A percentile compares a stretch with the other conserved stretches of the same genome.
These are phyloP conservation scores for Amanita brunnescens DNA, from an alignment of 768 basidiomycete genomes.

Conservation along the genomic window DNA sequence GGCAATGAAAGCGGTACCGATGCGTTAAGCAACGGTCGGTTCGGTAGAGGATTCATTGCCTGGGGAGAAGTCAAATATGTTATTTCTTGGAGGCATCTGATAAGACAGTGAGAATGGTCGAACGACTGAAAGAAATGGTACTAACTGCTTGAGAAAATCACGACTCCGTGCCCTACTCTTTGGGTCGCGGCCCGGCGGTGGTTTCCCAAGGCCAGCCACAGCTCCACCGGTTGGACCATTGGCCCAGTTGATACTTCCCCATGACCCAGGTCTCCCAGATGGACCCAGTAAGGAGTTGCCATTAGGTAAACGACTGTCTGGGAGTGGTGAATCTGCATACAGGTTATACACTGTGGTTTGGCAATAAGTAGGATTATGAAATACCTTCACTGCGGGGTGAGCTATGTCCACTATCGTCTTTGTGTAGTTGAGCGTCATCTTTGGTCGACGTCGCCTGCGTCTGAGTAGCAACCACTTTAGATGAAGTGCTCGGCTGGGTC, in stretches of 20 bases:
- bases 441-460: constrained; percentile 45
- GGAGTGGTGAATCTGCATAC: constrained; percentile 60
- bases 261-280: constrained; percentile 45
- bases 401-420: constrained; percentile 72
- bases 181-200: constrained; percentile 81
- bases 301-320: constrained; percentile 59
- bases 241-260: constrained; percentile 42
- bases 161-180: constrained; percentile 90
- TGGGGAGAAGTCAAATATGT: constrained; percentile 95
- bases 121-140: constrained; percentile 8
- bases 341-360: constrained; percentile 9
- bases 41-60: constrained; percentile 94
- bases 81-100: constrained; percentile 93
- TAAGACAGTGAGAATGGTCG: neutral
- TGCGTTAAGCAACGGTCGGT: constrained; percentile 65
- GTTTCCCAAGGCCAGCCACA: constrained; percentile 51
- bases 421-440: constrained; percentile 65
- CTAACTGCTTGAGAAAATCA: constrained; percentile 95
- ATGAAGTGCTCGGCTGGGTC: constrained; percentile 51
- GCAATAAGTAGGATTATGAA: constrained; percentile 8
- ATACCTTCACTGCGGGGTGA: constrained; percentile 82
- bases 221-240: constrained; percentile 37
- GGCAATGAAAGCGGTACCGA: constrained; percentile 57
- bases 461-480: constrained; percentile 60
- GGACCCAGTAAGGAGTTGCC: constrained; percentile 40